phyloP scores from a whole-genome alignment of 768 basidiomycete species.

The Amanita fuliginea region DNA sequence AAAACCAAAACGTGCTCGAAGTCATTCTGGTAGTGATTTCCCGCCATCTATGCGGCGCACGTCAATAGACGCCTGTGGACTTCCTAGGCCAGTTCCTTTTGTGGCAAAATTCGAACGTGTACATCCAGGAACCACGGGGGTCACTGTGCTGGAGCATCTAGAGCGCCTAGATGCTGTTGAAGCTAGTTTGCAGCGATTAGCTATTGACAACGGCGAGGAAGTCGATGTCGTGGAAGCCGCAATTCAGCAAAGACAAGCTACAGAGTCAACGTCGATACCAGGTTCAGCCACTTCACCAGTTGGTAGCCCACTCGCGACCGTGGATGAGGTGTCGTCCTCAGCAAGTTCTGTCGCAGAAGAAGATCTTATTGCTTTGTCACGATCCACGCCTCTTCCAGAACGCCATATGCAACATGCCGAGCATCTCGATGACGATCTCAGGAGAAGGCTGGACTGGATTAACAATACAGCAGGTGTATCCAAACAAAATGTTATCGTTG shows the following conservation, averaged over 20 bases:
- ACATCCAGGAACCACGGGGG: conserved; percentile 80
- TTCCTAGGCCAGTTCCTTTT: conserved; percentile 70
- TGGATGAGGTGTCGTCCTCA: conserved; percentile 43
- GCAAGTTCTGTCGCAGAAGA: conserved; percentile 55
- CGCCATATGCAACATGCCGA: conserved; percentile 24
- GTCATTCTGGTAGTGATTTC: conserved; percentile 60
- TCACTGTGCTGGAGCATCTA: conserved; percentile 75
- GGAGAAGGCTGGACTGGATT: conserved; percentile 35
- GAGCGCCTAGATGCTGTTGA: conserved; percentile 80
- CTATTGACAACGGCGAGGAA: conserved; percentile 41
- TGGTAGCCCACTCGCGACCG: conserved; percentile 47
- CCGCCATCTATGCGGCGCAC: conserved; percentile 60
- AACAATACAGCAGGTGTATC: conserved; percentile 22
- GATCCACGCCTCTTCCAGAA: conserved; percentile 65
- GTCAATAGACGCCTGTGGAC: conserved; percentile 52
- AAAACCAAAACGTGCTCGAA: conserved; percentile 38
- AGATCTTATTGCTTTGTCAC: conserved; percentile 63
- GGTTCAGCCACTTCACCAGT: conserved; percentile 31
- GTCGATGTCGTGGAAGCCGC: conserved; percentile 56
- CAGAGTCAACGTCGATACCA: conserved; percentile 17
- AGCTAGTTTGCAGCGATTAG: conserved; percentile 66
- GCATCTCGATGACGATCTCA: conserved; percentile 21
- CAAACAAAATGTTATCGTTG: conserved; percentile 56
- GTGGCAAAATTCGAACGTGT: conserved; percentile 76
- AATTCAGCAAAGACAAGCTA: conserved; percentile 14